Conservation (phyloP, 495 filamentous ascomycete species). For the Durotheca rogersii region DNA sequence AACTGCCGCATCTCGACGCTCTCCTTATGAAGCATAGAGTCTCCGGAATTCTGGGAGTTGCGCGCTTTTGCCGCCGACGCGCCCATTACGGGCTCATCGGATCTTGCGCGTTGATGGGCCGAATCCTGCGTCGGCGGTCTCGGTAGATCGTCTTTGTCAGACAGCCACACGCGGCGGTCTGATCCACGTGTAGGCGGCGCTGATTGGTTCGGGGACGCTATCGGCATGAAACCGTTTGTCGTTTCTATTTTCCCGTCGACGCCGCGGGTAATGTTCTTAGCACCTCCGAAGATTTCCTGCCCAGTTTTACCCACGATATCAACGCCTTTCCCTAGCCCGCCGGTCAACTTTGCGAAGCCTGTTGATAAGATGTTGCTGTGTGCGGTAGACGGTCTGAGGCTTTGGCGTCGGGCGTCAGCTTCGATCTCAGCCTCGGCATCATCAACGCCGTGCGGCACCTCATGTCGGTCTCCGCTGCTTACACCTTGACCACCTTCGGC, state of each 20-base stretch:
- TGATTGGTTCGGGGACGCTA: conserved; percentile 29
- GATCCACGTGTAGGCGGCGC: conserved; percentile 28
- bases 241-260: conserved; percentile 59
- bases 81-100: conserved; percentile 33
- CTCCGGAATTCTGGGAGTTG: conserved; percentile 42
- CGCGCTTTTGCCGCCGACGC: conserved; percentile 20
- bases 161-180: conserved; percentile 30
- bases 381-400: conserved; percentile 23
- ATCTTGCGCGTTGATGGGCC: conserved; percentile 9
- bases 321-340: conserved; percentile 43
- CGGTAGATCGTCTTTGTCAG: conserved; percentile 27
- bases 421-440: conserved; percentile 61
- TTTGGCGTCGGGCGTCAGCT: conserved; percentile 11
- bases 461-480: conserved; percentile 80
- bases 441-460: conserved; percentile 69
- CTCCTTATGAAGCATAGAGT: conserved; percentile 37
- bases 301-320: conserved; percentile 39
- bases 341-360: conserved; percentile 41
- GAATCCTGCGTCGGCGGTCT: conserved; percentile 35
- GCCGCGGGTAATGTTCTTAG: conserved; percentile 60
- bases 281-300: conserved; percentile 47
- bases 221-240: conserved; percentile 55
- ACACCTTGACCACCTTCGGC: conserved; percentile 67
- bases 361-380: conserved; percentile 32
- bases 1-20: conserved; percentile 30